A percentile compares a stretch with the other conserved stretches of the same genome.
These are phyloP conservation scores for Acrodontium crateriforme DNA, from an alignment of 2,329 filamentous ascomycete species.

Conservation along the genomic window DNA sequence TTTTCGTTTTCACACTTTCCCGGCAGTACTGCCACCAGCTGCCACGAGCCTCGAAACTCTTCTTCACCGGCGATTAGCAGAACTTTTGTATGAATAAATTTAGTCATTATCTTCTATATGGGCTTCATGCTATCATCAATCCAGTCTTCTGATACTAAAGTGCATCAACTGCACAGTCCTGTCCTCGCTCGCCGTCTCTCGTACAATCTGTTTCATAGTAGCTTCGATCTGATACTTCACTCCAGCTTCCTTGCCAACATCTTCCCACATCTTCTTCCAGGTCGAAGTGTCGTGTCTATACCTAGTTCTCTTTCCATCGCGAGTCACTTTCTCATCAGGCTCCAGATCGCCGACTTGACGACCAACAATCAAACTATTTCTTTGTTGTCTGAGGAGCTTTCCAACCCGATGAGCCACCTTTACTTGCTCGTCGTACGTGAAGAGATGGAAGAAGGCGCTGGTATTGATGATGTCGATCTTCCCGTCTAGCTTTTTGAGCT, in stretches of 20 bases:
- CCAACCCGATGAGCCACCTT: constrained; percentile 21
- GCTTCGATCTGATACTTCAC: constrained; percentile 24
- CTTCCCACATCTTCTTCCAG: constrained; percentile 25
- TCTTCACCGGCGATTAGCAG: too few relatives aligned
- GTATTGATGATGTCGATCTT: constrained; percentile 30
- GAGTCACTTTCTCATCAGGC: constrained; percentile 15
- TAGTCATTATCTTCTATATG: too few relatives aligned
- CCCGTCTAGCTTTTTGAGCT: constrained; percentile 23
- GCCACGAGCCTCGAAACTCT: too few relatives aligned
- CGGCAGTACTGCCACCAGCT: too few relatives aligned
- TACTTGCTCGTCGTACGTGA: constrained; percentile 27
- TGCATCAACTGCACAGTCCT: too few relatives aligned
- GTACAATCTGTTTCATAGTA: too few relatives aligned
- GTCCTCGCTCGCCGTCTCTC: too few relatives aligned
- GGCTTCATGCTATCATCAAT: too few relatives aligned
- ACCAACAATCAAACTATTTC: constrained; percentile 26
- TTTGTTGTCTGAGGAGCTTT: constrained; percentile 20
- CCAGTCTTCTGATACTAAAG: too few relatives aligned
- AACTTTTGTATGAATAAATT: too few relatives aligned
- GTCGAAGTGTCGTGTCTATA: constrained; percentile 26
- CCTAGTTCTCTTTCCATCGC: constrained; percentile 11
- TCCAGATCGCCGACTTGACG: constrained; percentile 23
- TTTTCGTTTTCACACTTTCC: too few relatives aligned
- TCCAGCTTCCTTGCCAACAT: constrained; percentile 25
- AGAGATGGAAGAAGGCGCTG: constrained; percentile 32